Conservation (phyloP, 805 yeast genomes). For the Teunomyces panamensis region DNA sequence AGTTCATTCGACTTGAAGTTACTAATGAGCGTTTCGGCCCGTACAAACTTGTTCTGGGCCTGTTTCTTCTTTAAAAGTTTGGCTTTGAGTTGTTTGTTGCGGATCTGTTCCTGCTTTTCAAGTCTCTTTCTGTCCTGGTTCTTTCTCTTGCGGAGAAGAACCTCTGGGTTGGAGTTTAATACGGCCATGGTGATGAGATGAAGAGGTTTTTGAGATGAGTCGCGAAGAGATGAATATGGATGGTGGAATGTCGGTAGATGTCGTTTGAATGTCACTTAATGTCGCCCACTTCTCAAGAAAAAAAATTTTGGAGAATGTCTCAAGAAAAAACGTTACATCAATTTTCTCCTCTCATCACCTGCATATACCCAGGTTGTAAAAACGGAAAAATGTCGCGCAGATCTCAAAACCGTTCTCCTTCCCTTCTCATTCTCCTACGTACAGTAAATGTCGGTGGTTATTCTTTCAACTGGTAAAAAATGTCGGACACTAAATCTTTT, state of each 20-base stretch:
- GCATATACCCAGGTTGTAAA: neutral
- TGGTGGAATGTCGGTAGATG: neutral
- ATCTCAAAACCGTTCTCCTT: neutral
- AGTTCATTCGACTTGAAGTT: constrained; percentile 62
- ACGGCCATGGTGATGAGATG: constrained; percentile 34
- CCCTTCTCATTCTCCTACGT: neutral
- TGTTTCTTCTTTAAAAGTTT: constrained; percentile 40
- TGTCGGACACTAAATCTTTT: too few relatives aligned
- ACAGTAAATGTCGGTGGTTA: neutral
- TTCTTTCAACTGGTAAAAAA: too few relatives aligned
- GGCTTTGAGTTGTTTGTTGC: constrained; percentile 46
- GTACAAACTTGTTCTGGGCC: constrained; percentile 51
- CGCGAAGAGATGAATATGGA: constrained; percentile 7
- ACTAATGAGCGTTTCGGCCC: constrained; percentile 74
- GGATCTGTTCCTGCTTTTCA: constrained; percentile 68
- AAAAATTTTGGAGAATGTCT: too few relatives aligned
- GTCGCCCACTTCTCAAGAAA: too few relatives aligned
- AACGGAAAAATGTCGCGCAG: neutral
- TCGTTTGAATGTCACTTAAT: too few relatives aligned
- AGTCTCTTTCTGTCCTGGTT: constrained; percentile 70
- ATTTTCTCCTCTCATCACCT: too few relatives aligned
- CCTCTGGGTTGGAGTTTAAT: constrained; percentile 70
- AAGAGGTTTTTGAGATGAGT: neutral
- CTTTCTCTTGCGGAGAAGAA: constrained; percentile 74
- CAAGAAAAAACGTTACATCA: too few relatives aligned